Base-by-base conservation (phyloP, 2,329 filamentous ascomycete species). In the Fusarium succisae region DNA sequence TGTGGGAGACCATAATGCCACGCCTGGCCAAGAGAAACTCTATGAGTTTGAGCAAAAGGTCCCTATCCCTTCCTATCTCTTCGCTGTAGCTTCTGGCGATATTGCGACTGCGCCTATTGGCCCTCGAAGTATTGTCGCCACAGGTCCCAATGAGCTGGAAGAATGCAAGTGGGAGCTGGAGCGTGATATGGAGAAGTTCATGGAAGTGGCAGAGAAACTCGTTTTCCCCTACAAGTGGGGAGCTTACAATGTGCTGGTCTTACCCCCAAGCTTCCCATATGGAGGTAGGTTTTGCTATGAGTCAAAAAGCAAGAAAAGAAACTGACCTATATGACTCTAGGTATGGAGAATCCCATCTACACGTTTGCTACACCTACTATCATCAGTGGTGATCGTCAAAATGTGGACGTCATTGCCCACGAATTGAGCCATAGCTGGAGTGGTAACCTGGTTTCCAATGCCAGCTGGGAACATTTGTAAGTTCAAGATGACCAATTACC, bases 291-390 rank as follows among this genome's bases (percentile, higher is more conserved):
- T 69, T 48, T 45, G 15, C 26, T 22, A 45, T 14, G 17, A 17
- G 5, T 35, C 14, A n/a, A n/a, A 12, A 5, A 6, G 18, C 30
- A 22, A n/a, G 22, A 26, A 44, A 22, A 20, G 6, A 45, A 9
- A 32, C 39, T 56, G 35, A 43, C 71, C 72, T 43, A 63, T n/a
- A 24, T 39, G 43, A 39, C 78, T 75, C 8, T 63, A 88, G 91
- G 91, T 71, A 95, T 95, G 93, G 95, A 97, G 82, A 98, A 98
- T 80, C 95, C 95, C 0, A 91, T 98, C 60, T 98, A 93, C 84
- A 98, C 96, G 0, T 98, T 97, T 81, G 96, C 95, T 3, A 98
- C 96, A 4, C 96, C 96, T 5, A 97, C 95, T 41, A 93, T 98
- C 76, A 95, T 99, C 79, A 96, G 93, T 65, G 96, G 96, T 54